A percentile compares a stretch with the other conserved stretches of the same genome.
phyloP scores from a whole-genome alignment of 2,329 filamentous ascomycete species.

The Paracoccidioides lutzii region DNA sequence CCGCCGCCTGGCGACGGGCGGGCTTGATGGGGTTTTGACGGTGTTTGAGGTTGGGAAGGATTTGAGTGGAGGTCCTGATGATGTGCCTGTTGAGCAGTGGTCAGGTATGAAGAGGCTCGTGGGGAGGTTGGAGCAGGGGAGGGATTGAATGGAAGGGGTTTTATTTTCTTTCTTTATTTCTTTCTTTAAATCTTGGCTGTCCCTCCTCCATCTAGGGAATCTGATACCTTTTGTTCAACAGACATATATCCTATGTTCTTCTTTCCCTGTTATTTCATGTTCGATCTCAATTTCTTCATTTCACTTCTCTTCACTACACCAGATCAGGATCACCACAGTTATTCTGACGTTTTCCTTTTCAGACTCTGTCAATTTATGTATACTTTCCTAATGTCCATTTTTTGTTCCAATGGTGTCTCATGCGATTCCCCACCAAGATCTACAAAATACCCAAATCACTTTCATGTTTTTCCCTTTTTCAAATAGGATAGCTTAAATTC shows the following conservation, averaged over 20 bases:
- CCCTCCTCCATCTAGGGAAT: background rate
- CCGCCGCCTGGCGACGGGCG: slow-evolving; percentile 73
- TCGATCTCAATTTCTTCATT: background rate
- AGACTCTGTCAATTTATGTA: background rate
- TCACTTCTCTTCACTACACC: background rate
- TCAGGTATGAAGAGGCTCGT: slow-evolving; percentile 82
- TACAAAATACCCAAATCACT: background rate
- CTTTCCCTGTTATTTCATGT: background rate
- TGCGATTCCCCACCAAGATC: too few species aligned
- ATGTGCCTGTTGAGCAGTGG: slow-evolving; percentile 80
- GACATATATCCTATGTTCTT: slow-evolving; percentile 10
- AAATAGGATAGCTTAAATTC: background rate
- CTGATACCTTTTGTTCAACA: background rate
- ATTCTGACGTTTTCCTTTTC: background rate
- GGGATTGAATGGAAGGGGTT: slow-evolving; percentile 15
- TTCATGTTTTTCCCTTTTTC: too few species aligned
- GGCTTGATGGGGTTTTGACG: slow-evolving; percentile 78
- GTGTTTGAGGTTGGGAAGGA: slow-evolving; percentile 75
- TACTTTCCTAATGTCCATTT: background rate
- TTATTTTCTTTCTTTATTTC: background rate
- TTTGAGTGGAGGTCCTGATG: slow-evolving; percentile 70
- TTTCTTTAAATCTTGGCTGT: background rate
- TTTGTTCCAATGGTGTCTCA: background rate
- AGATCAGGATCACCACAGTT: background rate
- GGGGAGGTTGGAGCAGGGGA: slow-evolving; percentile 51